These are phyloP conservation scores for Euphorbia corollata DNA, from an alignment of 441 rosid genomes.

Conservation along the genomic window DNA sequence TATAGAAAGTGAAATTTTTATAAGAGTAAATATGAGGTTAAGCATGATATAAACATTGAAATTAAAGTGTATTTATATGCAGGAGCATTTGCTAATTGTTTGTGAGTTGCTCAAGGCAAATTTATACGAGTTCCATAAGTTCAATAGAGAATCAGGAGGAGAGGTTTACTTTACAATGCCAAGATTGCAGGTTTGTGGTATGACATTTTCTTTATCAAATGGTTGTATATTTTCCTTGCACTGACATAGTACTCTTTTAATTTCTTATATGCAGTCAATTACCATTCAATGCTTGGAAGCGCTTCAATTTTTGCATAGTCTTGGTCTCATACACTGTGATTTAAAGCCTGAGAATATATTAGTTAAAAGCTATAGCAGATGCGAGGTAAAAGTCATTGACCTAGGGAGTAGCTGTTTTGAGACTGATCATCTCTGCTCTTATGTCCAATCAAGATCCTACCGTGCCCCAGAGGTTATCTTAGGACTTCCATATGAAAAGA, in stretches of 20 bases:
- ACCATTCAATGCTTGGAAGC: slow-evolving; percentile 88
- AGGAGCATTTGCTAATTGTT: slow-evolving; percentile 96
- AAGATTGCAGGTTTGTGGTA: slow-evolving; percentile 62
- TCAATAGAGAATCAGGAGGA: slow-evolving; percentile 74
- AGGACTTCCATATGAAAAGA: slow-evolving; percentile 86
- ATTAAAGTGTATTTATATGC: slow-evolving; percentile 21
- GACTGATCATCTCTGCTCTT: slow-evolving; percentile 93
- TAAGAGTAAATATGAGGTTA: background rate
- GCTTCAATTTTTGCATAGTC: slow-evolving; percentile 57
- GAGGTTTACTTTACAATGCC: slow-evolving; percentile 60
- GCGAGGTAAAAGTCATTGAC: slow-evolving; percentile 78
- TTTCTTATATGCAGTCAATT: slow-evolving; percentile 40
- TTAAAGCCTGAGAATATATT: slow-evolving; percentile 87
- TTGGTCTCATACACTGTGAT: slow-evolving; percentile 95
- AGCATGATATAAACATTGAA: background rate
- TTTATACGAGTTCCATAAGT: slow-evolving; percentile 82
- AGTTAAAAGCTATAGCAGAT: slow-evolving; percentile 68
- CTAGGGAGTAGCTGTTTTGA: slow-evolving; percentile 99
- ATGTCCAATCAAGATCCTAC: slow-evolving; percentile 93
- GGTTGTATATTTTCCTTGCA: background rate
- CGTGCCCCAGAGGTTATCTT: slow-evolving; percentile 95
- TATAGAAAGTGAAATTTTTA: background rate
- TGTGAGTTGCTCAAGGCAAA: slow-evolving; percentile 89
- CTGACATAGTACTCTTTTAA: background rate
- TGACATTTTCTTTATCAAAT: background rate